A percentile compares a stretch with the other conserved stretches of the same genome.
Evolutionary conservation across 1,284 basidiomycete genomes (phyloP).

Genomic region (Dichomitus squalens): DNA sequence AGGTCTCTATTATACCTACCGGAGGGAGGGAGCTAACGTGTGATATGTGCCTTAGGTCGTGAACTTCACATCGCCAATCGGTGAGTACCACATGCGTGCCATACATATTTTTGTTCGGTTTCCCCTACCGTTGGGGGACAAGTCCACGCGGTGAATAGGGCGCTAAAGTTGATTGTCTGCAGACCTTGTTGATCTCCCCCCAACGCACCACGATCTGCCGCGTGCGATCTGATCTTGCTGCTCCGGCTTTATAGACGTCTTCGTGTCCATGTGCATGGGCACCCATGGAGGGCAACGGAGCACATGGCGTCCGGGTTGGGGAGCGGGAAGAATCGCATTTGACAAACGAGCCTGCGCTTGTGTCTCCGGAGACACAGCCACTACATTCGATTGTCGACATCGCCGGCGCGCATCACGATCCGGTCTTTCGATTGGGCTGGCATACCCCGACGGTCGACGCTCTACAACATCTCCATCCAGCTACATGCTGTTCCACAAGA

Average conservation of each 20-base stretch:
- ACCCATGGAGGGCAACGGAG: background rate
- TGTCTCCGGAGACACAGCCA: background rate
- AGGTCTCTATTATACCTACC: background rate
- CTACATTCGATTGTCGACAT: background rate
- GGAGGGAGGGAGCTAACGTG: background rate
- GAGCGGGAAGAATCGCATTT: background rate
- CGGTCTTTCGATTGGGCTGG: too few relatives aligned
- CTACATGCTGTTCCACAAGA: too few relatives aligned
- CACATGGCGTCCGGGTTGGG: too few relatives aligned
- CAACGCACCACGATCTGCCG: slow-evolving; percentile 17
- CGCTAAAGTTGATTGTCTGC: background rate
- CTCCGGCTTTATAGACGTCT: background rate
- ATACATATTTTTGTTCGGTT: background rate
- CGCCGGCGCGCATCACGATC: too few relatives aligned
- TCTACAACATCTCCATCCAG: too few relatives aligned
- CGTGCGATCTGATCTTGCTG: slow-evolving; percentile 12
- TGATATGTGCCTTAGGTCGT: slow-evolving; percentile 20
- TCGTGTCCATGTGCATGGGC: background rate
- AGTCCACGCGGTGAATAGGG: background rate
- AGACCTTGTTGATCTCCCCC: slow-evolving; percentile 22
- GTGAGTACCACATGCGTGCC: slow-evolving; percentile 18
- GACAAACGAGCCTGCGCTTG: background rate
- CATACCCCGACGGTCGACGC: too few relatives aligned
- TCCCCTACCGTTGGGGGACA: background rate
- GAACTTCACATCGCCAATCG: slow-evolving; percentile 37